Percentiles rank a stretch among this genome's conserved stretches.
phyloP scores from a whole-genome alignment of 371 early-diverging fungal species.

The Mortierella sp. region DNA sequence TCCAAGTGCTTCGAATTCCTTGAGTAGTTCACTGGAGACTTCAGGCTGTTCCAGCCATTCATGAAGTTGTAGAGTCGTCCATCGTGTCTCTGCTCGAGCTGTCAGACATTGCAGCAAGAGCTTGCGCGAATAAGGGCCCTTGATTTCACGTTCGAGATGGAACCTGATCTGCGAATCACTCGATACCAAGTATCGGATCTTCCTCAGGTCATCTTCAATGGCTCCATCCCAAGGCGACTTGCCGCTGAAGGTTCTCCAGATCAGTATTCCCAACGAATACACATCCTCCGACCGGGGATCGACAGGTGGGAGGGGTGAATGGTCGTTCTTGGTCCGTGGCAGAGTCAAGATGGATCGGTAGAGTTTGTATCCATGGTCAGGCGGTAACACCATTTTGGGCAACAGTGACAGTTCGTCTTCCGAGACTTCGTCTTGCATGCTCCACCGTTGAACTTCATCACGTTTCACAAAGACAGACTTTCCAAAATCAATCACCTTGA shows the following conservation, averaged over 20 bases:
- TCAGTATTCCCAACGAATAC: constrained; percentile 70
- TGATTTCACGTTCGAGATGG: constrained; percentile 61
- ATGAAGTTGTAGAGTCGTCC: constrained; percentile 50
- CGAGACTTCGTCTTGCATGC: constrained; percentile 57
- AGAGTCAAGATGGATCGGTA: constrained; percentile 71
- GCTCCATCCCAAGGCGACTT: constrained; percentile 73
- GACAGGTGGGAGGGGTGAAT: constrained; percentile 57
- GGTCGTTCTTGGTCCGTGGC: constrained; percentile 62
- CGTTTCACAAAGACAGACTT: constrained; percentile 63
- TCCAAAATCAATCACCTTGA: constrained; percentile 72
- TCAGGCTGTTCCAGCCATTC: constrained; percentile 57
- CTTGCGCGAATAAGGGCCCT: constrained; percentile 58
- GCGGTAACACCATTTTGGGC: constrained; percentile 63
- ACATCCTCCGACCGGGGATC: constrained; percentile 71
- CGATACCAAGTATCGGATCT: constrained; percentile 64
- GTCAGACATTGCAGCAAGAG: constrained; percentile 60
- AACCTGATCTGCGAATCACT: constrained; percentile 61
- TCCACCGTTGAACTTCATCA: constrained; percentile 61
- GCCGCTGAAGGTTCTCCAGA: constrained; percentile 74
- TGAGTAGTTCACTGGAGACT: constrained; percentile 19
- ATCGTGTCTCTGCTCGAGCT: constrained; percentile 58
- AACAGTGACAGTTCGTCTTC: constrained; percentile 58
- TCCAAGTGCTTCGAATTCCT: constrained; percentile 48
- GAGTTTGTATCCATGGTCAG: constrained; percentile 66
- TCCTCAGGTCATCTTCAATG: constrained; percentile 66